phyloP scores from a whole-genome alignment of 2,329 filamentous ascomycete species.

The Coniochaeta sp. region DNA sequence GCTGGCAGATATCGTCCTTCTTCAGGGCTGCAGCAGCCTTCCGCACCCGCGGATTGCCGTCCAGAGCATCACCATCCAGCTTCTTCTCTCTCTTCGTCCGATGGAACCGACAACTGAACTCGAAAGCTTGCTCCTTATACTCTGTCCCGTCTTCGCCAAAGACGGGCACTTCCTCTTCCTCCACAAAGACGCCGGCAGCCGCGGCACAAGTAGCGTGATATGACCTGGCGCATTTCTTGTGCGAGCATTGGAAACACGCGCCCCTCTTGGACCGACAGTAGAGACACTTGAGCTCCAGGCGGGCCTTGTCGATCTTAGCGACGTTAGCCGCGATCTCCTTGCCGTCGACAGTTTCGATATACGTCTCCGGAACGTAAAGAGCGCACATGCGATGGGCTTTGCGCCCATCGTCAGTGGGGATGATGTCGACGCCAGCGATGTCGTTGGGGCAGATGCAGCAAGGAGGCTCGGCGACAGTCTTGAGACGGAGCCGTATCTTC shows the following conservation, averaged over 20 bases:
- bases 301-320: slow-evolving; percentile 75
- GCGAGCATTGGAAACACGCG: slow-evolving; percentile 94
- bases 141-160: slow-evolving; percentile 87
- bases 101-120: slow-evolving; percentile 93
- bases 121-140: slow-evolving; percentile 85
- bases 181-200: slow-evolving; percentile 84
- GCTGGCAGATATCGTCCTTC: slow-evolving; percentile 72
- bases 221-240: slow-evolving; percentile 85
- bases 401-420: slow-evolving; percentile 81
- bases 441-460: slow-evolving; percentile 93
- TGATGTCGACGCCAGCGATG: slow-evolving; percentile 70
- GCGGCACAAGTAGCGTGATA: slow-evolving; percentile 95
- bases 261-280: slow-evolving; percentile 91
- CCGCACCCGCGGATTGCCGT: slow-evolving; percentile 61
- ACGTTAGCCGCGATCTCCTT: slow-evolving; percentile 72
- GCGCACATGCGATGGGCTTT: slow-evolving; percentile 86
- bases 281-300: slow-evolving; percentile 86
- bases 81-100: slow-evolving; percentile 79
- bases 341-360: slow-evolving; percentile 64
- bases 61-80: slow-evolving; percentile 59
- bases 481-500: slow-evolving; percentile 69
- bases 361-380: slow-evolving; percentile 86
- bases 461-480: slow-evolving; percentile 64
- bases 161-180: slow-evolving; percentile 78
- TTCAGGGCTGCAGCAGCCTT: slow-evolving; percentile 62